These are phyloP conservation scores for Podaxis sp. DNA, from an alignment of 768 basidiomycete species.

Conservation along the genomic window DNA sequence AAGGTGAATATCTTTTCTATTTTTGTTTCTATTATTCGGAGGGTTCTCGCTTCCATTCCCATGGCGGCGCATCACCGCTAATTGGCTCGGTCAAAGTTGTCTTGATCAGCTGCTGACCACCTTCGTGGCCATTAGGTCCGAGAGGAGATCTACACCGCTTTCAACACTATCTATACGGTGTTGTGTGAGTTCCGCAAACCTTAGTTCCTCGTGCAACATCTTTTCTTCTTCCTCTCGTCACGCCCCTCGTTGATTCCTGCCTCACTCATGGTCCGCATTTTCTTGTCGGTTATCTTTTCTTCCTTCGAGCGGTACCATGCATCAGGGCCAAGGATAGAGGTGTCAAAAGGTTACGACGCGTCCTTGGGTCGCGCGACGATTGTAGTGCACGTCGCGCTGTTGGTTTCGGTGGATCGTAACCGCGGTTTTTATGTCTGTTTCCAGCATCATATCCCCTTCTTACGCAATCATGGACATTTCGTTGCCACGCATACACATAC, in stretches of 20 bases:
- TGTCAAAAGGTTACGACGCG: constrained; percentile 20
- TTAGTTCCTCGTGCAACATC: constrained; percentile 28
- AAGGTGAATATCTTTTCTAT: constrained; percentile 64
- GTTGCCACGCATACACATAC: constrained; percentile 14
- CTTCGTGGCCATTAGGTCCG: constrained; percentile 66
- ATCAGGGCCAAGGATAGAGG: constrained; percentile 23
- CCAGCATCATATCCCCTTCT: constrained; percentile 23
- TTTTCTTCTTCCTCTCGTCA: constrained; percentile 17
- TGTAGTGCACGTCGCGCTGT: constrained; percentile 47
- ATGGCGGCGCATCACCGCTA: constrained; percentile 17
- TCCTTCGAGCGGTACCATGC: constrained; percentile 4
- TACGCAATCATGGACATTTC: constrained; percentile 27
- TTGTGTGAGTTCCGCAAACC: constrained; percentile 93
- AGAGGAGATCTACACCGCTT: constrained; percentile 99
- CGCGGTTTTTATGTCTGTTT: background rate
- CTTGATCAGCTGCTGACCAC: constrained; percentile 45
- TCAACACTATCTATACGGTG: constrained; percentile 99
- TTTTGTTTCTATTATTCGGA: constrained; percentile 17
- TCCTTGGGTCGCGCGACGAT: constrained; percentile 23
- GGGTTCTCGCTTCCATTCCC: constrained; percentile 18
- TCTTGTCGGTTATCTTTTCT: constrained; percentile 14
- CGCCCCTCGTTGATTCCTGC: constrained; percentile 19
- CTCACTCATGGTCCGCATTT: constrained; percentile 15
- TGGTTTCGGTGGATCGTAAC: constrained; percentile 13
- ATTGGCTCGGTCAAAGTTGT: constrained; percentile 12